phyloP scores from a whole-genome alignment of 768 basidiomycete genomes.

The Amanita subjunquillea region DNA sequence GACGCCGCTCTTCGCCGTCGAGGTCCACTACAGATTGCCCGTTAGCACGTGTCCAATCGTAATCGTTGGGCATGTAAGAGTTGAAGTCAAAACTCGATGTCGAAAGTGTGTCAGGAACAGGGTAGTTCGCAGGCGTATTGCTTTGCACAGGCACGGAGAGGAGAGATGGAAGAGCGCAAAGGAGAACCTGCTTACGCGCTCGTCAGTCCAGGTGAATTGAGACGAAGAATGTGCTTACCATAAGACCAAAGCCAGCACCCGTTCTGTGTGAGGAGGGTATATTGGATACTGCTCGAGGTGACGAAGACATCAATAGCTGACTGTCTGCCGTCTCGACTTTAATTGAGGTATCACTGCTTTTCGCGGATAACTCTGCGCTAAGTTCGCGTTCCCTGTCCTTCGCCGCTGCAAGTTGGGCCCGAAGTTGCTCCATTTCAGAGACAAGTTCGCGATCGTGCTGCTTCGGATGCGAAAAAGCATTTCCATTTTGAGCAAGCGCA shows the following conservation, averaged over 20 bases:
- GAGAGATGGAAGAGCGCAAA: constrained; percentile 68
- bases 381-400: constrained; percentile 61
- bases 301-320: constrained; percentile 33
- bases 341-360: constrained; percentile 25
- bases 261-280: constrained; percentile 43
- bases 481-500: constrained; percentile 40
- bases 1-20: constrained; percentile 25
- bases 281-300: constrained; percentile 23
- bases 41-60: constrained; percentile 40
- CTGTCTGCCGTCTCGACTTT: constrained; percentile 55
- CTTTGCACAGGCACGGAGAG: constrained; percentile 57
- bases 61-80: constrained; percentile 38
- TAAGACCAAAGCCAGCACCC: constrained; percentile 57
- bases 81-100: constrained; percentile 38
- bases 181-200: constrained; percentile 45
- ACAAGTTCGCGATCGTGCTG: constrained; percentile 28
- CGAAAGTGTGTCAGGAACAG: constrained; percentile 25
- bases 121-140: constrained; percentile 43
- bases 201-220: background rate
- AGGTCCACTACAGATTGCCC: constrained; percentile 36
- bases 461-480: constrained; percentile 15
- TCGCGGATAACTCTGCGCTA: constrained; percentile 45
- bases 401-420: constrained; percentile 51
- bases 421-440: constrained; percentile 58
- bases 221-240: constrained; percentile 35